Conservation (phyloP, 345 rosid genomes). For the Syzygium aromaticum region DNA sequence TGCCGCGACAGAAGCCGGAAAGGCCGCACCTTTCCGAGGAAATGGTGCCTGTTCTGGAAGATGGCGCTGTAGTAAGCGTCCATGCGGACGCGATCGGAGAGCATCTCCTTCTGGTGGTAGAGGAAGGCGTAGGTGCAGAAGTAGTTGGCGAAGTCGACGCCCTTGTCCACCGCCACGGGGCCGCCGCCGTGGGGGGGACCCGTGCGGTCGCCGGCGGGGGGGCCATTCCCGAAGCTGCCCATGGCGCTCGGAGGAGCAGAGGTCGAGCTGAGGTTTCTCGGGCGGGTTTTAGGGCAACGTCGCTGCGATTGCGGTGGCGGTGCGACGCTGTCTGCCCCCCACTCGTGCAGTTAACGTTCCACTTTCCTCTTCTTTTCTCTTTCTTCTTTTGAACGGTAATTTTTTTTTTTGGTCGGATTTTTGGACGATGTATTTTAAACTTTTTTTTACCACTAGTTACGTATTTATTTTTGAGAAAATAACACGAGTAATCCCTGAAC, state of each 20-base stretch:
- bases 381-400: too few relatives aligned
- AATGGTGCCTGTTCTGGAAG: slow-evolving; percentile 72
- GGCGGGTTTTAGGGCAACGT: slow-evolving; percentile 28
- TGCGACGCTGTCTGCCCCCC: not conserved
- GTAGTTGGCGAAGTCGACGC: slow-evolving; percentile 78
- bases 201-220: slow-evolving; percentile 20
- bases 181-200: slow-evolving; percentile 19
- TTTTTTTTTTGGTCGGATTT: not conserved
- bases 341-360: not conserved
- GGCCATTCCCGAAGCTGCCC: slow-evolving; percentile 38
- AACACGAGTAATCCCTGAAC: too few relatives aligned
- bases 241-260: slow-evolving; percentile 8
- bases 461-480: not conserved
- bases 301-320: not conserved
- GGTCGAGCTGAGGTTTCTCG: not conserved
- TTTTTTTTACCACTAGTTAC: not conserved
- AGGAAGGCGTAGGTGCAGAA: slow-evolving; percentile 86
- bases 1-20: not conserved
- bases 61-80: slow-evolving; percentile 82
- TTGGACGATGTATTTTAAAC: not conserved
- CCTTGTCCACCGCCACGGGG: slow-evolving; percentile 56
- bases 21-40: slow-evolving; percentile 60
- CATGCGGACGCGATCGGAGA: slow-evolving; percentile 96
- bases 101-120: slow-evolving; percentile 98
- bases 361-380: not conserved